These are phyloP conservation scores for Gracilaria domingensis DNA, from an alignment of 23 red algal genomes.

Conservation along the genomic window DNA sequence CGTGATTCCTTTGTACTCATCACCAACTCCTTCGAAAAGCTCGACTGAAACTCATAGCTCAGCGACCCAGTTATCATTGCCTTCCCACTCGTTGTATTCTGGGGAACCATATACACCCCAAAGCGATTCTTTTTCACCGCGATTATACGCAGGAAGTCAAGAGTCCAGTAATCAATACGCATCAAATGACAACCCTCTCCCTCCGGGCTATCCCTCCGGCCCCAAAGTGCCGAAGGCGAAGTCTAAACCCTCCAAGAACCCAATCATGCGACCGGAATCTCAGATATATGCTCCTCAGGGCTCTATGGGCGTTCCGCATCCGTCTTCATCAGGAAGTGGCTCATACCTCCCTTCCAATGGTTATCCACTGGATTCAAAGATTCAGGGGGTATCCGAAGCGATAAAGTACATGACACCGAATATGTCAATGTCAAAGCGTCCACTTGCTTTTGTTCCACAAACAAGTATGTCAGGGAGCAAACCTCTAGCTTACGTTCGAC, in stretches of 20 bases:
- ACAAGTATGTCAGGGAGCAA: neutral
- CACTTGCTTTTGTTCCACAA: neutral
- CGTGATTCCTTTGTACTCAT: neutral
- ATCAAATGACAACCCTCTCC: neutral
- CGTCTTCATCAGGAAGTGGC: neutral
- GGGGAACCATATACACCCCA: neutral
- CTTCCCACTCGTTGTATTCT: neutral
- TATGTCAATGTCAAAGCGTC: neutral
- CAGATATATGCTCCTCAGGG: neutral
- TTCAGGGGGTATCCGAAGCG: neutral
- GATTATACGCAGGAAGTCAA: neutral
- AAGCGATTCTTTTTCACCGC: neutral
- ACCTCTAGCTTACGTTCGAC: neutral
- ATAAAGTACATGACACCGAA: neutral
- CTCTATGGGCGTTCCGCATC: neutral
- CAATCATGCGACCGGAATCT: neutral
- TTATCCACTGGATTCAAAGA: neutral
- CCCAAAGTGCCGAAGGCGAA: neutral
- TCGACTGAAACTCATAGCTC: neutral
- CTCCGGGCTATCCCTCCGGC: conserved; percentile 3
- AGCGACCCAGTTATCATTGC: neutral
- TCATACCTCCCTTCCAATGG: neutral
- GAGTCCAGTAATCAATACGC: neutral
- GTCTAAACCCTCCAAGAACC: neutral
- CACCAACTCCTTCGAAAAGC: neutral